Conservation (phyloP, 2,329 filamentous ascomycete genomes). For the Fusarium tanahbumbuense region DNA sequence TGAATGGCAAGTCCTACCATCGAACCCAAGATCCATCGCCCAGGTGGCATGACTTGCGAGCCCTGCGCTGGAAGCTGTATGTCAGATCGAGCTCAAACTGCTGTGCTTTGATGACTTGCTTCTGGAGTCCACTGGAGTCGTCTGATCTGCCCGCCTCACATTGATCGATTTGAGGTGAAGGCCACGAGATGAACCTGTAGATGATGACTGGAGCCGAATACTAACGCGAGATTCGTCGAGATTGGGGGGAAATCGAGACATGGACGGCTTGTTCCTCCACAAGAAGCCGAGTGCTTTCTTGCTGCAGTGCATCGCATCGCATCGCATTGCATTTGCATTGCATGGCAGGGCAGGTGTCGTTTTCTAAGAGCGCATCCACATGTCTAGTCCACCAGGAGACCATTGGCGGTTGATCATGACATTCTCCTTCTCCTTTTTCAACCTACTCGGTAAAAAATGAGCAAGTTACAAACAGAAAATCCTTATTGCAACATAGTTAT, state of each 20-base stretch:
- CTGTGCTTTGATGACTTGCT: slow-evolving; percentile 33
- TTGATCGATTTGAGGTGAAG: slow-evolving; percentile 34
- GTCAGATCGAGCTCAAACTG: slow-evolving; percentile 32
- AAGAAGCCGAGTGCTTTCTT: slow-evolving; percentile 28
- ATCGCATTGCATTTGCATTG: slow-evolving; percentile 40
- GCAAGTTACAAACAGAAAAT: slow-evolving; percentile 21
- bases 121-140: slow-evolving; percentile 14
- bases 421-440: slow-evolving; percentile 3
- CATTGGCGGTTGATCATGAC: slow-evolving; percentile 16
- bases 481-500: slow-evolving; percentile 23
- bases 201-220: slow-evolving; percentile 21
- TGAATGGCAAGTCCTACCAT: slow-evolving; percentile 3
- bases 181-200: slow-evolving; percentile 32
- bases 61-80: slow-evolving; percentile 45
- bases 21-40: slow-evolving; percentile 1
- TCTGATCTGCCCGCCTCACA: slow-evolving; percentile 32
- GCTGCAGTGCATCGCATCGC: slow-evolving; percentile 31
- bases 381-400: slow-evolving; percentile 23
- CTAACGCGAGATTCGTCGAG: slow-evolving; percentile 38
- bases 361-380: slow-evolving; percentile 30
- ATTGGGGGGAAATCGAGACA: slow-evolving; percentile 20
- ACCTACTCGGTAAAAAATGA: slow-evolving; percentile 10
- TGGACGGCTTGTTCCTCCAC: slow-evolving; percentile 26
- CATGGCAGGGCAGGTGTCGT: slow-evolving; percentile 36
- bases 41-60: slow-evolving; percentile 47